These are phyloP conservation scores for Letharia columbiana DNA, from an alignment of 495 filamentous ascomycete species.

Conservation along the genomic window DNA sequence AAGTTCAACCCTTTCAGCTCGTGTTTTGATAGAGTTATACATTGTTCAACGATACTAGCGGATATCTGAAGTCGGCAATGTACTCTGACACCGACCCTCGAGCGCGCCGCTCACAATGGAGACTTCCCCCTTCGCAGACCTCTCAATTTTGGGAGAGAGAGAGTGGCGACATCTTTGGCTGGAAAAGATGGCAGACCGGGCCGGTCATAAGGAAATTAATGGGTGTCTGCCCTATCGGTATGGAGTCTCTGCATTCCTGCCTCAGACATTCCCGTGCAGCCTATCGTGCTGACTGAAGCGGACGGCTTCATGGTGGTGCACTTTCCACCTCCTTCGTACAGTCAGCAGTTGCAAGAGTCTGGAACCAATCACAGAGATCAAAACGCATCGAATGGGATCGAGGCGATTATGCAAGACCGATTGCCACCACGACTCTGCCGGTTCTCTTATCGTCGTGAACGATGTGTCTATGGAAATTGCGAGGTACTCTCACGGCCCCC, in stretches of 20 bases:
- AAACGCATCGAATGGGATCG: neutral
- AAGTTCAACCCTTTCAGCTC: too few relatives aligned
- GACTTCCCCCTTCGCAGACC: neutral
- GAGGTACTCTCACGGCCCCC: neutral
- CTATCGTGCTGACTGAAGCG: neutral
- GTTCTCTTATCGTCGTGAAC: neutral
- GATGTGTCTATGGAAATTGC: neutral
- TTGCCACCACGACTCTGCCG: neutral
- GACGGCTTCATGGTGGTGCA: neutral
- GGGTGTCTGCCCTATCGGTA: neutral
- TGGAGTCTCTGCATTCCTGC: neutral
- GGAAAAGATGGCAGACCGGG: neutral
- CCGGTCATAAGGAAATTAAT: neutral
- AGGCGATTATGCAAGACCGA: neutral
- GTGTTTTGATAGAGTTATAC: too few relatives aligned
- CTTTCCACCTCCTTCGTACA: neutral
- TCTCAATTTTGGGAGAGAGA: neutral
- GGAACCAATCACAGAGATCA: neutral
- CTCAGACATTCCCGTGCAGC: neutral
- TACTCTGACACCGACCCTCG: too few relatives aligned
- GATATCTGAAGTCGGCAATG: too few relatives aligned
- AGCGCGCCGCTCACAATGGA: neutral
- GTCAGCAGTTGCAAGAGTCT: neutral
- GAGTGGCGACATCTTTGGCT: neutral
- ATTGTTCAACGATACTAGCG: too few relatives aligned